Conservation (phyloP, 805 yeast species). For the Pichia nanzhaoensis region DNA sequence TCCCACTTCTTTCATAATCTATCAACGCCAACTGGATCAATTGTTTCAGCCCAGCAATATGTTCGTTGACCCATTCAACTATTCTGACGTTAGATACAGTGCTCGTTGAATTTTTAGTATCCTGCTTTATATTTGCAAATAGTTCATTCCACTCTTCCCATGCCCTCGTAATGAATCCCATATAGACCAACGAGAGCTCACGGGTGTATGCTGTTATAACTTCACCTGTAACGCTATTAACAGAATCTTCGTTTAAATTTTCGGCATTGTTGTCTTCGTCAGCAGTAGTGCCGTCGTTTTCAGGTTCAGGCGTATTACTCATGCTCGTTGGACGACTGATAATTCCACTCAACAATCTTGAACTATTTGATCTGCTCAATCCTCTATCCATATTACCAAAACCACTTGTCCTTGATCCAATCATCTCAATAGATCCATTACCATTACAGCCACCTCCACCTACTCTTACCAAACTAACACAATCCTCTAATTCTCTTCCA, state of each 20-base stretch:
- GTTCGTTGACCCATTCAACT: constrained; percentile 71
- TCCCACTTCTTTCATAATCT: constrained; percentile 49
- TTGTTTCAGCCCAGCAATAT: constrained; percentile 51
- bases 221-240: constrained; percentile 2
- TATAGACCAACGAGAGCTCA: constrained; percentile 11
- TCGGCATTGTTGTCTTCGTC: background rate
- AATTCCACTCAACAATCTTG: background rate
- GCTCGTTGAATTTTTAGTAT: background rate
- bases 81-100: constrained; percentile 27
- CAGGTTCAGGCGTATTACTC: constrained; percentile 1
- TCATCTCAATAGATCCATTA: background rate
- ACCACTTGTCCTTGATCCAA: background rate
- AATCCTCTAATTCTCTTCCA: constrained; percentile 37
- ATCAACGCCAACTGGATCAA: constrained; percentile 61
- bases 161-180: constrained; percentile 7
- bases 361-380: constrained; percentile 7
- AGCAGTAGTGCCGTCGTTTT: background rate
- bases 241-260: background rate
- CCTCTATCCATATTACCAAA: background rate
- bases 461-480: constrained; percentile 44
- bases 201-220: constrained; percentile 8
- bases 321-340: constrained; percentile 5
- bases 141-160: constrained; percentile 10
- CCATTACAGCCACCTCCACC: constrained; percentile 54
- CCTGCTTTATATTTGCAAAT: background rate